Conservation (phyloP, 257 asterid species). For the Sherardia arvensis region DNA sequence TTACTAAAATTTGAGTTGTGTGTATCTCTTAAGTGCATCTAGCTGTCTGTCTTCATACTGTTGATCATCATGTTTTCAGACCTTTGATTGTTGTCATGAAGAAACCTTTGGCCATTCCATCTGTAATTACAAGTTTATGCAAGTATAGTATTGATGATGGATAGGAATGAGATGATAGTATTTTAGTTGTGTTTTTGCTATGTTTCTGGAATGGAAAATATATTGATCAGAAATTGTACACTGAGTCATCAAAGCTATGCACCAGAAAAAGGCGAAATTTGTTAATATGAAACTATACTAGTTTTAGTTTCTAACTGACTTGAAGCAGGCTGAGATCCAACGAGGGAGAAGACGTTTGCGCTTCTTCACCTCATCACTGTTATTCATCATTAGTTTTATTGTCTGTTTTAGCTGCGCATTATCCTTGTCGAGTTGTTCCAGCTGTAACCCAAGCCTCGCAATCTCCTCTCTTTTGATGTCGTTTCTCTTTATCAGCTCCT, state of each 20-base stretch:
- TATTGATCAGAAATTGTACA: not conserved
- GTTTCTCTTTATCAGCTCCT: slow-evolving; percentile 28
- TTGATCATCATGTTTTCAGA: too few relatives aligned
- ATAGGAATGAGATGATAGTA: too few relatives aligned
- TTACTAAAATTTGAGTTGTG: too few relatives aligned
- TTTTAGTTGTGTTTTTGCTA: too few relatives aligned
- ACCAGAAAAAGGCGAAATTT: too few relatives aligned
- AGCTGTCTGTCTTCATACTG: too few relatives aligned
- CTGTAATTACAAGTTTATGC: too few relatives aligned
- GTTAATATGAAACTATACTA: too few relatives aligned
- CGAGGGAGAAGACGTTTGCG: not conserved
- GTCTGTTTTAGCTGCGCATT: slow-evolving; percentile 5
- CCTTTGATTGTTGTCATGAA: too few relatives aligned
- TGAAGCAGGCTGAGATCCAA: not conserved
- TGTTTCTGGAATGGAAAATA: not conserved
- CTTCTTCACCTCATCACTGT: not conserved
- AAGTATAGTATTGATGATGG: too few relatives aligned
- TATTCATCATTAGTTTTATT: not conserved
- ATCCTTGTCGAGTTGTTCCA: slow-evolving; percentile 6
- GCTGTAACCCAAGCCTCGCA: not conserved
- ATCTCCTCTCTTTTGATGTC: slow-evolving; percentile 20
- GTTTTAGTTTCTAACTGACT: not conserved
- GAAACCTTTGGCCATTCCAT: too few relatives aligned
- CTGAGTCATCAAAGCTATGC: not conserved
- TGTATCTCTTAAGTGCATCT: too few relatives aligned